Conservation (phyloP, 2,329 filamentous ascomycete species). For the Pseudogymnoascus pannorum region DNA sequence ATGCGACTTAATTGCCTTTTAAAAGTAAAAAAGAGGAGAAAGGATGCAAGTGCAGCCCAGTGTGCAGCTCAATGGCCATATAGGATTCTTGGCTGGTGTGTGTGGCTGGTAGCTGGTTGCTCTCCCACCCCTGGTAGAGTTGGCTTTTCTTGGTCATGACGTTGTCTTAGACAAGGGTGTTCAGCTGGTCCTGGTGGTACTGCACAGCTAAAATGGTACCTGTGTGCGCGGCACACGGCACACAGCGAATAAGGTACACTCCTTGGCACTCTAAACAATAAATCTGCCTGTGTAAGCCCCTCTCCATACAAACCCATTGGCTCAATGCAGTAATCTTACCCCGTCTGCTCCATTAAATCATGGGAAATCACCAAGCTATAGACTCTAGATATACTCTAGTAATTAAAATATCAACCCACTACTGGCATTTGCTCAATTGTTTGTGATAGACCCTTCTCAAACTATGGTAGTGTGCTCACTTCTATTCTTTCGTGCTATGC, state of each 20-base stretch:
- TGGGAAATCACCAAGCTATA: not conserved
- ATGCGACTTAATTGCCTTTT: not conserved
- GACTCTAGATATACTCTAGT: not conserved
- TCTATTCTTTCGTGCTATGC: not conserved
- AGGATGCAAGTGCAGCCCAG: not conserved
- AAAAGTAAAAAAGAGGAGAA: not conserved
- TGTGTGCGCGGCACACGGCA: not conserved
- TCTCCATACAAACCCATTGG: not conserved
- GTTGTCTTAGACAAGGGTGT: not conserved
- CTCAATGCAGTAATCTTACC: not conserved
- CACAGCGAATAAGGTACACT: constrained; percentile 4
- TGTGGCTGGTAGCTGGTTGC: not conserved
- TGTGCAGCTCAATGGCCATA: not conserved
- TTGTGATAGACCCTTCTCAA: not conserved
- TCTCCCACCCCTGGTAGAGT: not conserved
- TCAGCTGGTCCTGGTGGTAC: not conserved
- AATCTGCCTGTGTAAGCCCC: not conserved
- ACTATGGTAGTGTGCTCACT: not conserved
- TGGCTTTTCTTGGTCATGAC: constrained; percentile 4
- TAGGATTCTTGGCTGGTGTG: not conserved
- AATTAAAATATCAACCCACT: not conserved
- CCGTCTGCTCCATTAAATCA: not conserved
- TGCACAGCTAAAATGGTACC: not conserved
- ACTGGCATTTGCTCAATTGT: not conserved
- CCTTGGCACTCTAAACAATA: constrained; percentile 1